Evolutionary conservation across 768 basidiomycete genomes (phyloP).

Genomic region (Boletus subcaerulescens): DNA sequence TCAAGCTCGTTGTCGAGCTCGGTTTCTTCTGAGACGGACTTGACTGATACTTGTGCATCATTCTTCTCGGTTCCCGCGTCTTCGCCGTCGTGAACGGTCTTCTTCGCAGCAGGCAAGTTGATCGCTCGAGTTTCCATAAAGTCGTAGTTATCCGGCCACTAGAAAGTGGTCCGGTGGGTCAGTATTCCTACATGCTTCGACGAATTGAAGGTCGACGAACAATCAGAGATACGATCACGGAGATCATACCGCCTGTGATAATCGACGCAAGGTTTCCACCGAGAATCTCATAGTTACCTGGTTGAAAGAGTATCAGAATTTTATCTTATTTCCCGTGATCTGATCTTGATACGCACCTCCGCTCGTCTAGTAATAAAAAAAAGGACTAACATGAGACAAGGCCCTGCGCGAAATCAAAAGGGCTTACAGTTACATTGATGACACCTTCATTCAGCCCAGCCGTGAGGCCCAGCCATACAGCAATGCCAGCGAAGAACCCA

Average conservation of each 20-base stretch:
- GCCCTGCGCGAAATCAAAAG: background rate
- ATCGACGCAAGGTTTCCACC: conserved; percentile 89
- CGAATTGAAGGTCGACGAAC: conserved; percentile 36
- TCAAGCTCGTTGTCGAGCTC: conserved; percentile 60
- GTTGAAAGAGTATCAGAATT: background rate
- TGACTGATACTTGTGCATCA: conserved; percentile 24
- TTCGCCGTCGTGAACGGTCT: conserved; percentile 16
- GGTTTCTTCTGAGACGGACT: conserved; percentile 35
- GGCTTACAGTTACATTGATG: conserved; percentile 64
- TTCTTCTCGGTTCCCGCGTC: conserved; percentile 40
- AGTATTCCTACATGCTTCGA: background rate
- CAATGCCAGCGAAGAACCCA: conserved; percentile 68
- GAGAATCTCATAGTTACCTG: conserved; percentile 70
- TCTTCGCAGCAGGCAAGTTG: conserved; percentile 41
- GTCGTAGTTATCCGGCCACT: conserved; percentile 83
- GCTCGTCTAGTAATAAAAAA: conserved; percentile 35
- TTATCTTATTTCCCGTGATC: conserved; percentile 2
- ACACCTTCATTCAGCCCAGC: conserved; percentile 62
- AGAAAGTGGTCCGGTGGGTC: background rate
- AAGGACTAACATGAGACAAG: background rate
- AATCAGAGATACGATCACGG: conserved; percentile 60
- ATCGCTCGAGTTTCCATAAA: conserved; percentile 78
- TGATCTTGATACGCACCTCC: conserved; percentile 44
- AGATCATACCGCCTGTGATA: conserved; percentile 74
- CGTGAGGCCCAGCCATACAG: conserved; percentile 86